Evolutionary conservation across 495 filamentous ascomycete species (phyloP).

Genomic region (Oidiodendron maius): DNA sequence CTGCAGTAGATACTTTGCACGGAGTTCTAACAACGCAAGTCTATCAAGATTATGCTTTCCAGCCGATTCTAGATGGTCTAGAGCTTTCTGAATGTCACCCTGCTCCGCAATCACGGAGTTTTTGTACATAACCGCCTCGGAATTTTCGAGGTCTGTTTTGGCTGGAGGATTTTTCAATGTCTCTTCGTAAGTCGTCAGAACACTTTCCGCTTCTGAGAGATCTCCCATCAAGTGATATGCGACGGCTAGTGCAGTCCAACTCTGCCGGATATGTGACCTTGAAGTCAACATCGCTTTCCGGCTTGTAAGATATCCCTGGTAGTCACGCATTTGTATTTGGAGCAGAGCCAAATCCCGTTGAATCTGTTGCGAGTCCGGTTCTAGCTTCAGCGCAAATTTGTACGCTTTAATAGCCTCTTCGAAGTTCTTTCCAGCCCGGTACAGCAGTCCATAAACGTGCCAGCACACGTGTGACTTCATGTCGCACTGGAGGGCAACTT

Average conservation of each 20-base stretch:
- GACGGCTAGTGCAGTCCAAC: constrained; percentile 93
- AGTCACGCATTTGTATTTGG: constrained; percentile 96
- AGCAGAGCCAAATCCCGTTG: constrained; percentile 88
- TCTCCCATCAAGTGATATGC: constrained; percentile 87
- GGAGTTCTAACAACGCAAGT: constrained; percentile 82
- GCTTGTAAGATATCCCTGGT: constrained; percentile 85
- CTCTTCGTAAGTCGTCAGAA: constrained; percentile 86
- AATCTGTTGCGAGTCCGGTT: constrained; percentile 90
- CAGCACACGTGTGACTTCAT: constrained; percentile 99
- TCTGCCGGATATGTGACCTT: constrained; percentile 71
- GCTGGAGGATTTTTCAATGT: constrained; percentile 73
- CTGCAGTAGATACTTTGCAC: constrained; percentile 76
- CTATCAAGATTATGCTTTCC: constrained; percentile 76
- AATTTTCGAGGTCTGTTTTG: constrained; percentile 79
- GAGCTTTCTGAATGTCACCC: constrained; percentile 69
- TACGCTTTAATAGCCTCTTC: constrained; percentile 99
- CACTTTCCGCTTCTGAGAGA: constrained; percentile 78
- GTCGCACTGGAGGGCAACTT: constrained; percentile 82
- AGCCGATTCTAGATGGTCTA: constrained; percentile 79
- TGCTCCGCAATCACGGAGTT: constrained; percentile 88
- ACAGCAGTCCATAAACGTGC: constrained; percentile 98
- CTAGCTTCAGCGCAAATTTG: constrained; percentile 84
- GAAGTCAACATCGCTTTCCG: constrained; percentile 77
- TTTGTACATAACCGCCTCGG: constrained; percentile 94
- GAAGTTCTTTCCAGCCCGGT: constrained; percentile 89